A percentile compares a stretch with the other conserved stretches of the same genome.
These are phyloP conservation scores for Paspalum vaginatum DNA, from an alignment of 176 grass and related monocot genomes.

Conservation along the genomic window DNA sequence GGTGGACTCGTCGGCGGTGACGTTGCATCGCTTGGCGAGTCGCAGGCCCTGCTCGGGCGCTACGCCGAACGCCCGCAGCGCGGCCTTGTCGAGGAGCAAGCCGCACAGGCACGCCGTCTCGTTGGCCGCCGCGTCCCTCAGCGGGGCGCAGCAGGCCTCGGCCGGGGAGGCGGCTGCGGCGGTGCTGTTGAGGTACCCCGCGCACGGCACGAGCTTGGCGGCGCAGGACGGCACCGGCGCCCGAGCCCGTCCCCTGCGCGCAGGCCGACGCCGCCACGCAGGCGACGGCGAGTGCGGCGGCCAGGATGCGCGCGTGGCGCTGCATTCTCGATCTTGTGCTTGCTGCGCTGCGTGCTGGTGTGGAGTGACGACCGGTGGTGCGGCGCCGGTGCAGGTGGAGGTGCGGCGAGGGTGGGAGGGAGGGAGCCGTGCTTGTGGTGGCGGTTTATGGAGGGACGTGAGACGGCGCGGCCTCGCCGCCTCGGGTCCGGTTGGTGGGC, in stretches of 20 bases:
- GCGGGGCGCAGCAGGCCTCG: constrained; percentile 61
- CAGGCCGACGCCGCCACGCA: not conserved
- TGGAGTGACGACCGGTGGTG: too few relatives aligned
- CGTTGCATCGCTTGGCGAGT: constrained; percentile 67
- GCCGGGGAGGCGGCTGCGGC: constrained; percentile 46
- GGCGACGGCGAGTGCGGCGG: not conserved
- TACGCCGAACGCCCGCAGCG: constrained; percentile 57
- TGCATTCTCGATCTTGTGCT: not conserved
- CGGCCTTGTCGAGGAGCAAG: constrained; percentile 61
- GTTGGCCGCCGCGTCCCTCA: constrained; percentile 61
- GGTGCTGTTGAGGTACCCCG: constrained; percentile 57
- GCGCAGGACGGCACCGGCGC: constrained; percentile 52
- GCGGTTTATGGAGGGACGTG: too few relatives aligned
- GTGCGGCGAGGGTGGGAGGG: too few relatives aligned
- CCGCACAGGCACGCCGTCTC: constrained; percentile 68
- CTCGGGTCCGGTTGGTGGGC: too few relatives aligned
- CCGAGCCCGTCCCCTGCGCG: constrained; percentile 5
- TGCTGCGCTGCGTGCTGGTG: too few relatives aligned
- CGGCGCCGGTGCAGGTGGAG: too few relatives aligned
- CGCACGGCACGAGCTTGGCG: constrained; percentile 55
- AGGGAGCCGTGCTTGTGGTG: too few relatives aligned
- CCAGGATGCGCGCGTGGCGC: not conserved
- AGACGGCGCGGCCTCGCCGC: too few relatives aligned
- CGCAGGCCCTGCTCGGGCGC: constrained; percentile 49
- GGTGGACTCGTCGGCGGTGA: constrained; percentile 48